Conservation (phyloP, 1,284 basidiomycete species). For the Microstroma glucosiphilum region DNA sequence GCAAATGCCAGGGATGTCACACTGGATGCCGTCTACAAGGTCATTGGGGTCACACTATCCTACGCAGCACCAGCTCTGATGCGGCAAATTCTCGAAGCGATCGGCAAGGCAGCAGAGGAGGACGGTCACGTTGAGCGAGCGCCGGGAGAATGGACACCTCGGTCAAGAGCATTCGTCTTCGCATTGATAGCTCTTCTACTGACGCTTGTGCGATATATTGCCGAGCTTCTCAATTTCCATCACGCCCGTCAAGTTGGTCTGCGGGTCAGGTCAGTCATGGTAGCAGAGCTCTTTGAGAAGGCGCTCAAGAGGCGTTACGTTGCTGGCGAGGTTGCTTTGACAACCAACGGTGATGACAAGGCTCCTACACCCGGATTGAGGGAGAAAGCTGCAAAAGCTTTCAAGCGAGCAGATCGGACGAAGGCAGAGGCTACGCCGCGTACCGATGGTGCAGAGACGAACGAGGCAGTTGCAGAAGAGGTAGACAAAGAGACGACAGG, state of each 20-base stretch:
- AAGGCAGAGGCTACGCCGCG: constrained; percentile 15
- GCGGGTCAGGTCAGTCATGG: constrained; percentile 39
- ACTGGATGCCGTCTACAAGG: constrained; percentile 32
- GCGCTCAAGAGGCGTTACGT: constrained; percentile 41
- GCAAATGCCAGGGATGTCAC: constrained; percentile 36
- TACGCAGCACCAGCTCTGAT: constrained; percentile 34
- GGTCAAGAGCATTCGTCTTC: constrained; percentile 28
- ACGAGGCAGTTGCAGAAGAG: constrained; percentile 9
- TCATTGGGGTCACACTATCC: constrained; percentile 31
- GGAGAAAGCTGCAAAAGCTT: constrained; percentile 1
- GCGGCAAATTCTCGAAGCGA: constrained; percentile 25
- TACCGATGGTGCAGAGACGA: neutral
- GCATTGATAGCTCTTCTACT: constrained; percentile 26
- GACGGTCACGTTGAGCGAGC: neutral
- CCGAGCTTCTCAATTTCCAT: constrained; percentile 42
- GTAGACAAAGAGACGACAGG: constrained; percentile 8
- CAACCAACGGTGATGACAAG: constrained; percentile 4
- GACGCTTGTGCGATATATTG: constrained; percentile 28
- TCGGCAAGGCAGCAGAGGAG: constrained; percentile 14
- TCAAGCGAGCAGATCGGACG: constrained; percentile 10
- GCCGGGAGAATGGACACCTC: constrained; percentile 23
- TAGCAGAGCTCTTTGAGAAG: constrained; percentile 45
- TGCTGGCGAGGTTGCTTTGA: constrained; percentile 14
- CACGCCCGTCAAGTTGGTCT: constrained; percentile 48
- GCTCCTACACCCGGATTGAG: constrained; percentile 1